Evolutionary conservation across 371 early-diverging fungal species (phyloP).

Genomic region (Mortierella sp.): DNA sequence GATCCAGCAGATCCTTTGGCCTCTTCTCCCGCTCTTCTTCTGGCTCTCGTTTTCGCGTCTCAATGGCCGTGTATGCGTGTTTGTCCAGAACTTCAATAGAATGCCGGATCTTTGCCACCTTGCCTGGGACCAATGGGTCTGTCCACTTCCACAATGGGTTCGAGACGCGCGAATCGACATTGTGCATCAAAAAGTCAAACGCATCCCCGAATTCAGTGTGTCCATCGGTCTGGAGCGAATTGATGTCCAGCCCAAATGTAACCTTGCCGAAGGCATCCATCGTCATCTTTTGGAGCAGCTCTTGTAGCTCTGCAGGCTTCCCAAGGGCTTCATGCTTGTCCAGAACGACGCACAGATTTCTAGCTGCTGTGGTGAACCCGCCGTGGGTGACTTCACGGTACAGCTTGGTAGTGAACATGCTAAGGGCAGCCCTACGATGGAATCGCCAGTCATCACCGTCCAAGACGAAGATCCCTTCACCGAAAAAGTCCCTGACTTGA

Average conservation of each 20-base stretch:
- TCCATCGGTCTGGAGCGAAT: conserved; percentile 18
- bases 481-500: conserved; percentile 26
- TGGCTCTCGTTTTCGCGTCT: conserved; percentile 24
- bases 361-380: conserved; percentile 4
- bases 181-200: conserved; percentile 27
- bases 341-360: conserved; percentile 13
- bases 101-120: neutral
- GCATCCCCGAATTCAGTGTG: conserved; percentile 40
- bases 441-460: conserved; percentile 61
- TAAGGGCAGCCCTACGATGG: conserved; percentile 72
- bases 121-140: conserved; percentile 30
- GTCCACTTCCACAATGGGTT: conserved; percentile 40
- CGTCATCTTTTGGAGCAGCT: conserved; percentile 39
- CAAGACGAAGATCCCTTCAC: conserved; percentile 65
- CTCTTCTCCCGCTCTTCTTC: conserved; percentile 15
- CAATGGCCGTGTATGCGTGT: conserved; percentile 28
- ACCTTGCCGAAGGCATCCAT: conserved; percentile 48
- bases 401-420: conserved; percentile 76
- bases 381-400: conserved; percentile 62
- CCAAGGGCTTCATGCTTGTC: conserved; percentile 14
- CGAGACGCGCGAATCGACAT: conserved; percentile 11
- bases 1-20: conserved; percentile 37
- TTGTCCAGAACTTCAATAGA: conserved; percentile 22
- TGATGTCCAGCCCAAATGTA: conserved; percentile 42
- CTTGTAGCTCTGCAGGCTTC: conserved; percentile 65